Evolutionary conservation across 345 rosid species (phyloP).

Genomic region (Populus simonii): DNA sequence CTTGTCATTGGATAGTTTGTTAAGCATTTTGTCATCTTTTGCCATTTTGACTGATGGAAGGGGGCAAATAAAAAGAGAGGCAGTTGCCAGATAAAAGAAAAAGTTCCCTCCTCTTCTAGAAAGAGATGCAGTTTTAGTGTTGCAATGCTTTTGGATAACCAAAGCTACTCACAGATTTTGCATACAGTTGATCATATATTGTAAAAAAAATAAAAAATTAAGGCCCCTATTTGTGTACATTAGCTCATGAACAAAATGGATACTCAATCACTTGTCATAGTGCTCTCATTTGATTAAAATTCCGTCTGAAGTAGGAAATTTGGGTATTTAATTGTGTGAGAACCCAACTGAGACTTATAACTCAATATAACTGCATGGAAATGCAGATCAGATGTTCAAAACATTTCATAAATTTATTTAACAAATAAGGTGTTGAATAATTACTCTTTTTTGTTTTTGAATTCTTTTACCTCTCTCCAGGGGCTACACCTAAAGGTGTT

Average conservation of each 20-base stretch:
- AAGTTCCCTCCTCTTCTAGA: not conserved
- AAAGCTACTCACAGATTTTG: not conserved
- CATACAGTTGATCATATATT: not conserved
- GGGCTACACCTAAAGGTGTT: constrained; percentile 99
- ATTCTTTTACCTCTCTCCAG: constrained; percentile 35
- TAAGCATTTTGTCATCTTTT: not conserved
- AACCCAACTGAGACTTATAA: not conserved
- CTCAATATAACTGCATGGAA: not conserved
- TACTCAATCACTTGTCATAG: not conserved
- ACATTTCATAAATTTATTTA: not conserved
- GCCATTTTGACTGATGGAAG: not conserved
- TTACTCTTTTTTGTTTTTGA: not conserved
- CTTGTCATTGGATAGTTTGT: not conserved
- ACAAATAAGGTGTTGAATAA: not conserved
- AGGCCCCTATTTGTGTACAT: not conserved
- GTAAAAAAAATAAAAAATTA: no score
- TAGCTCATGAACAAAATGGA: not conserved
- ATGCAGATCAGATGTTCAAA: not conserved
- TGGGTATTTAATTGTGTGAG: not conserved
- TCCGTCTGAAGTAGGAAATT: not conserved
- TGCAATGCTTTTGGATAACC: not conserved
- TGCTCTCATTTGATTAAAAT: not conserved
- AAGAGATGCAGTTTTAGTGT: not conserved
- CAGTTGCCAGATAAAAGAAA: not conserved
- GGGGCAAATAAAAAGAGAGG: not conserved